Evolutionary conservation across 768 basidiomycete genomes (phyloP).

Genomic region (Kwoniella shandongensis): DNA sequence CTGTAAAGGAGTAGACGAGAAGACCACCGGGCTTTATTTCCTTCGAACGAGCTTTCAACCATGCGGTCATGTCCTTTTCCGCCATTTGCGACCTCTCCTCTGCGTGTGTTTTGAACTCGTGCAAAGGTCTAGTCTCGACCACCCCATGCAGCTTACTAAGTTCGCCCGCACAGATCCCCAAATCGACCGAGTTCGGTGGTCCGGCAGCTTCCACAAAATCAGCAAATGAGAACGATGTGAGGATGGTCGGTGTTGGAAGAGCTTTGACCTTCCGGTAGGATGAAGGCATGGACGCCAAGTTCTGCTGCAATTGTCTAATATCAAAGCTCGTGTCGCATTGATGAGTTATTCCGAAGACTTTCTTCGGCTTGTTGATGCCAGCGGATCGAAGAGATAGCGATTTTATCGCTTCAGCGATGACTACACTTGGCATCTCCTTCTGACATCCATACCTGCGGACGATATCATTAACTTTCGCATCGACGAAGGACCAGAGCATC

Average conservation of each 20-base stretch:
- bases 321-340: slow-evolving; percentile 26
- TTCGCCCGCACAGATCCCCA: slow-evolving; percentile 23
- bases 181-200: slow-evolving; percentile 24
- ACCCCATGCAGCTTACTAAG: slow-evolving; percentile 20
- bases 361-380: slow-evolving; percentile 2
- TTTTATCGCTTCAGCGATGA: slow-evolving; percentile 16
- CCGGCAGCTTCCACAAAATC: slow-evolving; percentile 19
- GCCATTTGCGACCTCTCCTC: slow-evolving; percentile 24
- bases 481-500: not conserved
- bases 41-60: slow-evolving; percentile 24
- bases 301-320: slow-evolving; percentile 19
- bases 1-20: slow-evolving; percentile 18
- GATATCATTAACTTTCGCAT: not conserved
- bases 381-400: not conserved
- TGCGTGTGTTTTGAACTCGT: slow-evolving; percentile 6
- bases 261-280: slow-evolving; percentile 25
- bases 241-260: slow-evolving; percentile 6
- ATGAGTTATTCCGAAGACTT: slow-evolving; percentile 22
- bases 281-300: slow-evolving; percentile 4
- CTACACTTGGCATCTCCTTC: slow-evolving; percentile 19
- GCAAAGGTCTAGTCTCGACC: slow-evolving; percentile 2
- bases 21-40: slow-evolving; percentile 29
- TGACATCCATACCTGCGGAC: slow-evolving; percentile 22
- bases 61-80: slow-evolving; percentile 23
- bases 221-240: slow-evolving; percentile 27